Percentiles rank a stretch among this genome's conserved stretches.
Conservation (phyloP, 108 stramenopile species). For the Licmophora abbreviata region DNA sequence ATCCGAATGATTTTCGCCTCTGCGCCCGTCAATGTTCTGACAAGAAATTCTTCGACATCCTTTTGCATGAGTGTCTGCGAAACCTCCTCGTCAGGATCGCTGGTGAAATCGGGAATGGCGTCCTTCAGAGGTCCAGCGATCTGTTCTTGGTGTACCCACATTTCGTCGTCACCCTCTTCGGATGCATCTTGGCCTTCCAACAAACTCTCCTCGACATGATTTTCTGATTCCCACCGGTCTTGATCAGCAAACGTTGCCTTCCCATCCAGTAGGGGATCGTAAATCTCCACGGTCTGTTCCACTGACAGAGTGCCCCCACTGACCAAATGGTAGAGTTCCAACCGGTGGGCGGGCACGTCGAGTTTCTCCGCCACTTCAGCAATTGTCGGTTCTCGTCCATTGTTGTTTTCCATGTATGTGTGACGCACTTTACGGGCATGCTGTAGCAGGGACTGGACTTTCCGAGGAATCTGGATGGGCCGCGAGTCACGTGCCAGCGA, state of each 20-base stretch:
- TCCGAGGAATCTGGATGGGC: conserved; percentile 5
- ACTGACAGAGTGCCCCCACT: conserved; percentile 15
- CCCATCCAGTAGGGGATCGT: conserved; percentile 8
- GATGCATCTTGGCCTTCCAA: conserved; percentile 22
- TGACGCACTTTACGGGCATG: not conserved
- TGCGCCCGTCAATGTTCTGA: conserved; percentile 21
- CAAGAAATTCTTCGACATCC: conserved; percentile 44
- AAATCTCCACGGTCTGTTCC: conserved; percentile 34
- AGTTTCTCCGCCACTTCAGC: conserved; percentile 1
- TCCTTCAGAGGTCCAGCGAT: conserved; percentile 41
- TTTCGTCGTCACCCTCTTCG: conserved; percentile 42
- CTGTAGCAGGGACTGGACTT: not conserved
- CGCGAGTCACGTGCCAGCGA: conserved; percentile 1
- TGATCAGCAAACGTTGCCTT: conserved; percentile 17
- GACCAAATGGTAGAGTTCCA: conserved; percentile 1
- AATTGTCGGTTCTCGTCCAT: not conserved
- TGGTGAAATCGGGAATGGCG: conserved; percentile 25
- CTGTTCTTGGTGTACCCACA: conserved; percentile 36
- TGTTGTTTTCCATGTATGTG: not conserved
- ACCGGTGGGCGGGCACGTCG: not conserved
- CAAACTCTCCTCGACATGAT: conserved; percentile 3
- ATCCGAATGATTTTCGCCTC: conserved; percentile 48
- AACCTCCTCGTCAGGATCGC: conserved; percentile 33
- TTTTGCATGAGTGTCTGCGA: conserved; percentile 33
- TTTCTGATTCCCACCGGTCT: conserved; percentile 24